Evolutionary conservation across 805 yeast species (phyloP), one percentile per base, ranked within the genome.

Genomic region (Yarrowia sp.): DNA sequence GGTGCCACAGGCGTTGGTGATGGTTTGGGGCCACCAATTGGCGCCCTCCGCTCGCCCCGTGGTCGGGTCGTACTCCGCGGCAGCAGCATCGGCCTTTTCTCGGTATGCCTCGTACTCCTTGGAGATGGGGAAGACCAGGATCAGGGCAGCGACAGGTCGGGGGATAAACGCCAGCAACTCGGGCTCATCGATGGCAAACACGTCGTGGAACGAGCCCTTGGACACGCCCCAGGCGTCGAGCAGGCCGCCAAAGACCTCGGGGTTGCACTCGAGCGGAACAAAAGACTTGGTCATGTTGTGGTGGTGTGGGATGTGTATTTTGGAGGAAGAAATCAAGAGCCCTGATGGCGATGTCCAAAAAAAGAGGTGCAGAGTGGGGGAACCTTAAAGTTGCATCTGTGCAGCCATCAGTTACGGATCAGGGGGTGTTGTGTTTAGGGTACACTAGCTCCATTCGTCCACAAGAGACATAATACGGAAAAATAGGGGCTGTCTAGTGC

Each of bases 1-100:
- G 39, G 96, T 83, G 6, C 99, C 99, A 79, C 99, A 94, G 0
- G 96, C 96, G 75, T 94, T 94, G 70, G 85, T 85, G 17, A 95
- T 85, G 0, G 92, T 87, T 74, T 94, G 99, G 71, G 86, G 86
- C 72, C 87, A 86, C 98, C 98, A 95, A n/a, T 83, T 71, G 15
- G 87, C 80, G 12, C 77, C 73, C 8, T 73, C 78, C 70, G 70
- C 75, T 14, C 47, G 40, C 5, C 17, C 30, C 69, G 69, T 70
- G 7, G 72, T 50, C 7, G 74, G 70, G 20, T 72, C 68, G 58
- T 80, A 81, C 52, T 77, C 76, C 13, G 73, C 66, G n/a, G 68
- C 70, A 6, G 74, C 69, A 6, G 75, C 71, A 68, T 86, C 88
- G 52, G 81, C 83, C 15, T 71, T 70, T 24, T 72, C 63, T 55